A percentile compares a stretch with the other conserved stretches of the same genome.
Evolutionary conservation across 352 stramenopile species (phyloP).

Genomic region (Phytophthora litchii): DNA sequence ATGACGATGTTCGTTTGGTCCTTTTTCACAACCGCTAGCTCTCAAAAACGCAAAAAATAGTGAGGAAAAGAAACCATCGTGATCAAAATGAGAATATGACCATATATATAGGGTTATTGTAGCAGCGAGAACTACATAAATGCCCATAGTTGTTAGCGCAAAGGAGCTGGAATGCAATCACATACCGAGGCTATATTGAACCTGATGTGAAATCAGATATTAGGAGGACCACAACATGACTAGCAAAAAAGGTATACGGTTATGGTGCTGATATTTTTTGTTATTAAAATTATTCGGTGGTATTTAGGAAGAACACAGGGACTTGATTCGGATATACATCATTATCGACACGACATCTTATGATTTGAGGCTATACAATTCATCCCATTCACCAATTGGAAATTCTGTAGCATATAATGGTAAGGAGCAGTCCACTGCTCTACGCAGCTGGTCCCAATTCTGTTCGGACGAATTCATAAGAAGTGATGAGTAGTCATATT

Average conservation of each 20-base stretch:
- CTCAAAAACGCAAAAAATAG: neutral
- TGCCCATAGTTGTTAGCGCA: no score
- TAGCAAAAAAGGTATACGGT: no score
- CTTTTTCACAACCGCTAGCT: neutral
- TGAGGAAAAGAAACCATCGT: neutral
- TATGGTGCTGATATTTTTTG: no score
- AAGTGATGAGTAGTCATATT: neutral
- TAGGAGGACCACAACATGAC: no score
- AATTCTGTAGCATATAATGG: neutral
- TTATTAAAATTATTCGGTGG: no score
- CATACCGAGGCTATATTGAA: no score
- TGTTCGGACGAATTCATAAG: constrained; percentile 28
- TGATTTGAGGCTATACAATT: neutral
- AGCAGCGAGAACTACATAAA: no score
- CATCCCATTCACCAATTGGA: constrained; percentile 12
- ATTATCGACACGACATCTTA: neutral
- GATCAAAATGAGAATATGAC: neutral
- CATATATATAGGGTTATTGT: no score
- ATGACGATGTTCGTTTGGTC: neutral
- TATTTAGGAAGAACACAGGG: no score
- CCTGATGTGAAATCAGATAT: no score
- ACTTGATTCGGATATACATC: no score
- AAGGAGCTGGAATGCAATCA: no score
- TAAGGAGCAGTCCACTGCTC: constrained; percentile 21
- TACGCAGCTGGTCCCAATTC: constrained; percentile 19